Evolutionary conservation across 2,329 filamentous ascomycete genomes (phyloP).

Genomic region (Emmonsia crescens): DNA sequence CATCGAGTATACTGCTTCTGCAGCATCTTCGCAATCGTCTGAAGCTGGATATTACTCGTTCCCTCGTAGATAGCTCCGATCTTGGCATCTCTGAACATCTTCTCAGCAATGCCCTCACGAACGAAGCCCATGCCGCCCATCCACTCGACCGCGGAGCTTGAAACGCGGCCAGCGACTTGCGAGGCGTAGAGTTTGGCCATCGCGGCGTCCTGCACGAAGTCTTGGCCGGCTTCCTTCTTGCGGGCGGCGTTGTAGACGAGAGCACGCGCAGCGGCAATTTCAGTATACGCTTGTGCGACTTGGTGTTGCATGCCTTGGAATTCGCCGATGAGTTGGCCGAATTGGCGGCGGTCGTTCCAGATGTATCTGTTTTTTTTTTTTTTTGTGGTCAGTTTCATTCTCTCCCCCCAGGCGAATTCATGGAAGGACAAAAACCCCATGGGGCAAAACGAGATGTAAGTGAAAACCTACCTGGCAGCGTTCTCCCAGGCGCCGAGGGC

Average conservation of each 20-base stretch:
- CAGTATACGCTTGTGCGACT: constrained; percentile 88
- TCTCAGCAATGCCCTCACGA: constrained; percentile 89
- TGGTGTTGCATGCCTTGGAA: constrained; percentile 99
- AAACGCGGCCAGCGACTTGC: constrained; percentile 82
- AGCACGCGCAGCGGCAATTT: constrained; percentile 82
- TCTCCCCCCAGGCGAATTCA: neutral
- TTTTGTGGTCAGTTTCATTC: neutral
- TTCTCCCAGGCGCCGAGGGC: constrained; percentile 93
- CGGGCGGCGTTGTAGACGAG: constrained; percentile 92
- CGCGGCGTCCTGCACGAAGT: constrained; percentile 90
- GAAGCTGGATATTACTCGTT: constrained; percentile 55
- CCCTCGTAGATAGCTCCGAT: constrained; percentile 97
- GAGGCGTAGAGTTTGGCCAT: constrained; percentile 97
- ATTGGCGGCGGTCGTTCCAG: constrained; percentile 98
- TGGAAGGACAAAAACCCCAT: neutral
- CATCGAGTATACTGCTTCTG: constrained; percentile 58
- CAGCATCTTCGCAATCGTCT: constrained; percentile 59
- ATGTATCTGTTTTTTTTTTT: constrained; percentile 52
- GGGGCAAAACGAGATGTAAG: neutral
- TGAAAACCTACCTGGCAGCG: constrained; percentile 54
- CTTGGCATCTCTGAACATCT: constrained; percentile 96
- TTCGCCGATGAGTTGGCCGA: constrained; percentile 82
- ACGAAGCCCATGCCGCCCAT: constrained; percentile 99
- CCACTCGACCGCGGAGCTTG: constrained; percentile 85
- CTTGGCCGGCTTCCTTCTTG: constrained; percentile 94